Evolutionary conservation across 2,329 filamentous ascomycete genomes (phyloP), one percentile per base, ranked within the genome.

Genomic region (Fusarium sp.): DNA sequence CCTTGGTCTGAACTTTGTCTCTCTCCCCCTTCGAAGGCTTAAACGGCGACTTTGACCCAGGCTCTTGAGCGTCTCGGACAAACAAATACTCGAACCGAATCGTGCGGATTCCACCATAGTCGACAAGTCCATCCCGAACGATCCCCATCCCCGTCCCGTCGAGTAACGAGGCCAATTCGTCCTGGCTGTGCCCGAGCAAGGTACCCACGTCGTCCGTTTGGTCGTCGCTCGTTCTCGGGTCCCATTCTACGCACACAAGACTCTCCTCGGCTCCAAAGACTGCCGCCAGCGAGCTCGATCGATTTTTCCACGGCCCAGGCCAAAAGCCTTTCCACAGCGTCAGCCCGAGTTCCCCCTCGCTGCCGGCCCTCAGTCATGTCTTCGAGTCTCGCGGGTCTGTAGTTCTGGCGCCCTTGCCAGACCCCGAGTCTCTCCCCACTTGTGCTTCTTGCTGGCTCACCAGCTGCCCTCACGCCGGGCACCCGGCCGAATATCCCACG

Each of bases 361-460:
- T 71, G 76, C 73, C 77, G 75, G 76, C 74, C 70, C 66, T 75
- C 81, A 83, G 86, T 85, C 85, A 87, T 87, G 86, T 85, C 84
- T 86, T 78, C 81, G 79, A 79, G 79, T 81, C 79, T 81, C 80
- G 81, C 80, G 79, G 79, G 79, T 78, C 81, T 86, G 78, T 87
- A 87, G 85, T 85, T 83, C 83, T 85, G 85, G 85, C 85, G 80
- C 76, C 79, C 79, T 81, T 82, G 85, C 86, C 85, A 83, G 84
- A 84, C 81, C 80, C 78, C 75, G 76, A 77, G 79, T 80, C 79
- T 79, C 74, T 79, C 74, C 63, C 69, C 67, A 75, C 74, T 72
- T 74, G 69, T 77, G 68, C 71, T 69, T 73, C 62, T 66, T 70
- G 61, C 63, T 75, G 62, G 66, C 69, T 62, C 59, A 61, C 68